Conservation (phyloP, 352 stramenopile species). For the Nothophytophthora sp. region DNA sequence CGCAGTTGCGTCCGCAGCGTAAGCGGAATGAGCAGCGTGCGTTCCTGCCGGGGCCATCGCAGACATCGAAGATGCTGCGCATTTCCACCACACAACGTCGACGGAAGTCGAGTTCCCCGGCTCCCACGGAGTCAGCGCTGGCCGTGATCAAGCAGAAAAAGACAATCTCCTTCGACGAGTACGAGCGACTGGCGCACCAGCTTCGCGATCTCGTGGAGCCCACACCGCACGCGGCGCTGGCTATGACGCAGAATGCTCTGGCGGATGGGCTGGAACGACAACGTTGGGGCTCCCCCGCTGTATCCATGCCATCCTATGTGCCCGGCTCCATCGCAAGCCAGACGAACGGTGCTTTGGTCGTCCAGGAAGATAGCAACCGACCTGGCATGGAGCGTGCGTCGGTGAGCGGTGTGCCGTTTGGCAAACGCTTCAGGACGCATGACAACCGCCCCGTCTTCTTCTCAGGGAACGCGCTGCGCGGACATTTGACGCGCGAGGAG, state of each 20-base stretch:
- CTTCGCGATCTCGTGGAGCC: slow-evolving; percentile 68
- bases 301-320: slow-evolving; percentile 37
- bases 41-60: slow-evolving; percentile 42
- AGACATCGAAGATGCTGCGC: slow-evolving; percentile 48
- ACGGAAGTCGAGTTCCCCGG: slow-evolving; percentile 31
- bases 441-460: slow-evolving; percentile 47
- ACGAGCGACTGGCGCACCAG: slow-evolving; percentile 64
- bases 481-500: slow-evolving; percentile 50
- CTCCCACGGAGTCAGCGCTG: slow-evolving; percentile 51
- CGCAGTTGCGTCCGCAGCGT: slow-evolving; percentile 25
- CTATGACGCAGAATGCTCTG: slow-evolving; percentile 57
- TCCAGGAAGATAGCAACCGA: slow-evolving; percentile 19
- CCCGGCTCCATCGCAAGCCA: slow-evolving; percentile 36
- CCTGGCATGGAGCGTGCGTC: slow-evolving; percentile 11
- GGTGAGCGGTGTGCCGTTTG: slow-evolving; percentile 32
- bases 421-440: slow-evolving; percentile 43
- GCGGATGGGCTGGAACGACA: slow-evolving; percentile 40
- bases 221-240: slow-evolving; percentile 55
- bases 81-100: slow-evolving; percentile 29
- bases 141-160: slow-evolving; percentile 78
- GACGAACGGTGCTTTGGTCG: slow-evolving; percentile 21
- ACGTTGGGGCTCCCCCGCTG: slow-evolving; percentile 23
- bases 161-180: slow-evolving; percentile 76
- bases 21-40: slow-evolving; percentile 49
- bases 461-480: slow-evolving; percentile 29